These are phyloP conservation scores for Daldinia concentrica DNA, from an alignment of 495 filamentous ascomycete genomes.

Conservation along the genomic window DNA sequence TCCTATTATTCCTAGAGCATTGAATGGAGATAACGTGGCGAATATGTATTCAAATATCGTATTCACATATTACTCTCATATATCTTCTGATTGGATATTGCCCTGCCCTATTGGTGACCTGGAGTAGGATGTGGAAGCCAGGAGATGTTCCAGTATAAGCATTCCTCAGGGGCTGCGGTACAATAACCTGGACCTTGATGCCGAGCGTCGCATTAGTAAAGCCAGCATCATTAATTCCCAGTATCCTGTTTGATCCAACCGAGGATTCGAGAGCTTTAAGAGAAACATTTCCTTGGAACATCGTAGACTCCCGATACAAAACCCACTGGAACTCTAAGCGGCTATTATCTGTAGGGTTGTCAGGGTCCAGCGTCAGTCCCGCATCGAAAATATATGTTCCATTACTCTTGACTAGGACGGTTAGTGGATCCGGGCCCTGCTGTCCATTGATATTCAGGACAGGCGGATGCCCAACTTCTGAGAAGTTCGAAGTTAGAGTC, in stretches of 20 bases:
- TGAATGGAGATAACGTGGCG: too few species aligned
- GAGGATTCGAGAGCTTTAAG: not conserved
- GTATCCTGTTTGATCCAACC: not conserved
- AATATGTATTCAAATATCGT: not conserved
- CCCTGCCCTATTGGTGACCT: not conserved
- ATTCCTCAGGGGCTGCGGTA: not conserved
- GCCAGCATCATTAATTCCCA: not conserved
- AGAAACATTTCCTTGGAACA: not conserved
- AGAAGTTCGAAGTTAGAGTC: slow-evolving; percentile 14
- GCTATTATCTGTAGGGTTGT: not conserved
- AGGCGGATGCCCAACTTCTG: slow-evolving; percentile 15
- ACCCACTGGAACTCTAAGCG: not conserved
- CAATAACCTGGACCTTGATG: not conserved
- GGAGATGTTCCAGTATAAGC: not conserved
- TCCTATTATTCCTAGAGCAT: too few species aligned
- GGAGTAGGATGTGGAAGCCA: not conserved
- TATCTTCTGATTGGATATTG: not conserved
- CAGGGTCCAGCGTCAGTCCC: not conserved
- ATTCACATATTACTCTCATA: not conserved
- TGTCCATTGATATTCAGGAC: not conserved
- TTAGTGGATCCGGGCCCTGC: not conserved
- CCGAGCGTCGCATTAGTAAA: not conserved
- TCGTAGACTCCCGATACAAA: not conserved
- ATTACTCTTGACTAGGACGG: not conserved
- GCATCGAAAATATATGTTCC: not conserved